Evolutionary conservation across 305 asterid genomes (phyloP).

Genomic region (Withania somnifera): DNA sequence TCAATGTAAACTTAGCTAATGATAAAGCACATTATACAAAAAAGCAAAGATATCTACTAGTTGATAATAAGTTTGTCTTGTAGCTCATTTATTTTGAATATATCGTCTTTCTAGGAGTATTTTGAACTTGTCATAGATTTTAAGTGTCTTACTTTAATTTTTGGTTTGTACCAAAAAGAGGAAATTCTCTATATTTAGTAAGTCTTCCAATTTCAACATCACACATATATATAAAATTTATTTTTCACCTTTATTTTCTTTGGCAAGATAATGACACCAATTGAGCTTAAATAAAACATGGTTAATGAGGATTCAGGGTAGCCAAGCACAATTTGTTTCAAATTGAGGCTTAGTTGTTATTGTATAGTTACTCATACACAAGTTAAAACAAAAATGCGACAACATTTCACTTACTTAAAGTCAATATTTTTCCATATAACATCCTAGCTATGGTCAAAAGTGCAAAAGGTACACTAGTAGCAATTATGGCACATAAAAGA

Average conservation of each 20-base stretch:
- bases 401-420: not conserved
- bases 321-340: not conserved
- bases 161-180: no score
- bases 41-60: no score
- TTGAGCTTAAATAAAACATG: not conserved
- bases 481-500: not conserved
- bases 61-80: no score
- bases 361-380: not conserved
- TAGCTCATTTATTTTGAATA: no score
- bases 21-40: no score
- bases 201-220: no score
- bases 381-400: not conserved
- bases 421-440: not conserved
- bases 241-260: not conserved
- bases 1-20: no score
- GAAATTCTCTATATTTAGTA: no score
- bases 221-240: not conserved
- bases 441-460: not conserved
- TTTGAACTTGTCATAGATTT: not conserved
- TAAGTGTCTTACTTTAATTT: no score
- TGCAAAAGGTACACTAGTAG: not conserved
- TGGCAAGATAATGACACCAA: not conserved
- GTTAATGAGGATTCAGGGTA: not conserved
- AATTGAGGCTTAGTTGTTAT: not conserved
- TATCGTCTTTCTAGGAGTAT: not conserved